Conservation (phyloP, 202 grass and related monocot genomes). For the Panicum virgatum region DNA sequence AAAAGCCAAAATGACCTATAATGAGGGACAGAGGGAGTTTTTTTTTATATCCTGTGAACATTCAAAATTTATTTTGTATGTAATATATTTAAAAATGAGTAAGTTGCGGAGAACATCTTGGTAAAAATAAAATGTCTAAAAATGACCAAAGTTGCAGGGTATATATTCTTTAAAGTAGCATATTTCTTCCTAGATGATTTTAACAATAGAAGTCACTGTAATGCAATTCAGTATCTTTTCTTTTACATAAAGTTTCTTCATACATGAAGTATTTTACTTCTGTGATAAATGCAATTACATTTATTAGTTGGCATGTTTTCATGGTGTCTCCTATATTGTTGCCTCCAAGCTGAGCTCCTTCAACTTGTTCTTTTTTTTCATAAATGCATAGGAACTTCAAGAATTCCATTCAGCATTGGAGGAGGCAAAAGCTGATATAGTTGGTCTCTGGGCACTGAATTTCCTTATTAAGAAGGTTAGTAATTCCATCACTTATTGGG, state of each 20-base stretch:
- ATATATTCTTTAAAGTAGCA: not conserved
- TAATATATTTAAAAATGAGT: not conserved
- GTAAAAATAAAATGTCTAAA: conserved; percentile 2
- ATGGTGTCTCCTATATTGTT: conserved; percentile 22
- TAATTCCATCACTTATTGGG: conserved; percentile 31
- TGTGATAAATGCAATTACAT: not conserved
- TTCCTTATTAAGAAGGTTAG: conserved; percentile 88
- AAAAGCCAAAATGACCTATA: too few species aligned
- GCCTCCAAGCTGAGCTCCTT: too few species aligned
- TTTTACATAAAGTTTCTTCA: conserved; percentile 16
- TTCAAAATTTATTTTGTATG: conserved; percentile 9
- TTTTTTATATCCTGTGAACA: not conserved
- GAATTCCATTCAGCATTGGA: conserved; percentile 86
- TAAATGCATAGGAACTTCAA: conserved; percentile 84
- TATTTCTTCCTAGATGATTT: not conserved
- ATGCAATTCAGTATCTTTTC: conserved; percentile 1
- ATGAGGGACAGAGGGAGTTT: not conserved
- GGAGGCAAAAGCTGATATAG: conserved; percentile 99
- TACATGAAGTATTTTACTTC: conserved; percentile 1
- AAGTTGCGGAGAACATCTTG: not conserved
- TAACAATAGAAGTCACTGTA: not conserved
- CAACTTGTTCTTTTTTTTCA: not conserved
- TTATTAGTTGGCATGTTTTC: not conserved
- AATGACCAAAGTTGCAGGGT: conserved; percentile 4
- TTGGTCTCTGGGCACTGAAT: conserved; percentile 96